phyloP scores from a whole-genome alignment of 371 early-diverging fungal species.

The Catenaria anguillulae region DNA sequence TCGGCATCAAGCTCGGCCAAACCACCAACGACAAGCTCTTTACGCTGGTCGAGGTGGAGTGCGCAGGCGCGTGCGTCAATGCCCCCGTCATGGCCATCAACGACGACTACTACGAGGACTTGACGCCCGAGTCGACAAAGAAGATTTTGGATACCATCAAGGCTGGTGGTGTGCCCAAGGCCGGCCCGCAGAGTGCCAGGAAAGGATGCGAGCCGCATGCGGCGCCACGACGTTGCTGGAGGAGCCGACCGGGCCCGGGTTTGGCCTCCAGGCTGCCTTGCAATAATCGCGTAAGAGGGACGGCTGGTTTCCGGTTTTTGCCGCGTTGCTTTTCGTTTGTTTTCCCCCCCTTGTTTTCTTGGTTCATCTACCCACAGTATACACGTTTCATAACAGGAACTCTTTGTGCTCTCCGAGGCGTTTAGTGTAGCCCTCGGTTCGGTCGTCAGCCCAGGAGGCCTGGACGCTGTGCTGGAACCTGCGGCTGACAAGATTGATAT shows the following conservation, averaged over 20 bases:
- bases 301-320: too few species aligned
- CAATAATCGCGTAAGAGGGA: too few species aligned
- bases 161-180: conserved; percentile 51
- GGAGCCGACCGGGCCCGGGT: conserved; percentile 87
- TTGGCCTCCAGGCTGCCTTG: conserved; percentile 68
- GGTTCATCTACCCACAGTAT: too few species aligned
- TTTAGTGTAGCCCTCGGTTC: too few species aligned
- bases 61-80: conserved; percentile 97
- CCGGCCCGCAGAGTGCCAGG: conserved; percentile 76
- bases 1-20: conserved; percentile 83
- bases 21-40: conserved; percentile 88
- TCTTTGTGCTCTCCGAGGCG: too few species aligned
- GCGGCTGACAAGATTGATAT: too few species aligned
- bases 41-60: conserved; percentile 96
- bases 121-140: conserved; percentile 79
- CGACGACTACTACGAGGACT: conserved; percentile 96
- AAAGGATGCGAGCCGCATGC: conserved; percentile 75
- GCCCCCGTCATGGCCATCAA: conserved; percentile 95
- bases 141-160: conserved; percentile 76
- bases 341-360: too few species aligned
- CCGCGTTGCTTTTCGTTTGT: too few species aligned
- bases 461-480: too few species aligned
- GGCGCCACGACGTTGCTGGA: conserved; percentile 67
- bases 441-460: too few species aligned
- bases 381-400: too few species aligned